Base-by-base conservation (phyloP, 2,329 filamentous ascomycete species). In the Sarocladium brachiariae region DNA sequence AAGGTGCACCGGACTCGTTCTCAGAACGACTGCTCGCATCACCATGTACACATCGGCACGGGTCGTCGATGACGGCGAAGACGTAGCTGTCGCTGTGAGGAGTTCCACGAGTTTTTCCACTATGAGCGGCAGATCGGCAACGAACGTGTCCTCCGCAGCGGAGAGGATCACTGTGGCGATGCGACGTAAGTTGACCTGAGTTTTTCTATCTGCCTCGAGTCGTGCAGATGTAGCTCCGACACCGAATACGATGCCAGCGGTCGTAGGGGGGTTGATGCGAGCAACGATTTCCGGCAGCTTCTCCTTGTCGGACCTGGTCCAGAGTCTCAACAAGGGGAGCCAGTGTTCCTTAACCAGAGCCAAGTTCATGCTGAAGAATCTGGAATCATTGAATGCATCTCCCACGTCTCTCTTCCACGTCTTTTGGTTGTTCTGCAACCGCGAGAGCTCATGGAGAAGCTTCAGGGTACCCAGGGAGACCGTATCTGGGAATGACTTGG, bases 191-290 rank as follows among this genome's bases (percentile, higher is more conserved):
- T 90, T 96, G 25, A 96, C 77, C 67, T 97, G 92, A 1, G 91
- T 90, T 68, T 86, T 93, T 52, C 91, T 85, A 66, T 99, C 93
- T 5, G 95, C 90, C 68, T 99, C 93, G n/a, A 95, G 79, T 52
- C 93, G 80, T 31, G 93, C 93, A 38, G 91, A 95, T 19, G 89
- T 90, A 6, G 93, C 93, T 10, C 95, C 95, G 1, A 99, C 93
- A n/a, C 93, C 93, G 61, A 99, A 99, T 64, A 99, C 92, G 58
- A 99, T 95, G 8, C 93, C 93, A 0, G 95, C 93, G 13, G 91
- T 92, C 1, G 91, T 89, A 5, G 93, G 93, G 3, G 91, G 80
- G 5, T 84, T 84, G 54, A 99, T 79, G 18, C 89, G 85, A 33
- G 80, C 75, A 8, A 97, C 69, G 3, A 96, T 73, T 54, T 99